Evolutionary conservation across 257 asterid species (phyloP), one percentile per base, ranked within the genome.

Genomic region (Leptodermis oblonga): DNA sequence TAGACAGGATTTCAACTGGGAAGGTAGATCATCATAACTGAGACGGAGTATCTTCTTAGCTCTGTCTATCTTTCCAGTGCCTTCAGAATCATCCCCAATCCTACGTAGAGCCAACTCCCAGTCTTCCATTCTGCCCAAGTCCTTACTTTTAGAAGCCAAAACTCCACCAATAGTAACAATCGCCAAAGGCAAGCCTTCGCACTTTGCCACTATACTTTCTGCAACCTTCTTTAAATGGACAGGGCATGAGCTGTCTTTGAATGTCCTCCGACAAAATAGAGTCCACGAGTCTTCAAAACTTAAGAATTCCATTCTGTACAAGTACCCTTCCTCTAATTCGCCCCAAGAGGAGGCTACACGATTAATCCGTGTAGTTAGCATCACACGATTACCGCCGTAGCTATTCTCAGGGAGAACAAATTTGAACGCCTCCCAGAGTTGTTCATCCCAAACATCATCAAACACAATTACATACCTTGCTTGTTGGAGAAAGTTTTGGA

Each of bases 101-200:
- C 54, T 1, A 14, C 20, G 4, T 3, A 14, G 4, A 26, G 61
- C 43, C 52, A 59, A 2, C 70, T 71, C 37, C 73, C 77, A 71
- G 23, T 63, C 61, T 5, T 71, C 70, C 10, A 3, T 3, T 71
- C 43, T 10, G 17, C 15, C 43, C 63, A n/a, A 17, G n/a, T 26
- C 58, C 41, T n/a, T n/a, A n/a, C n/a, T n/a, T n/a, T 67, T 76
- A 1, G 63, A 42, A 55, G 80, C 70, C 25, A 76, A 46, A 30
- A 69, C 49, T 31, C 80, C 76, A 20, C 73, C 60, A 59, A 71
- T 60, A 15, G 49, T 67, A 31, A 71, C 61, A 43, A 76, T 71
- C 8, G 55, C 14, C 23, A 49, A 49, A 6, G 55, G 55, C 25
- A 49, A 49, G 5, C 55, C 55, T 14, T 49, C 55, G 23, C 55